Percentiles rank a stretch among this genome's conserved stretches.
These are phyloP conservation scores for Fusarium duplospermum DNA, from an alignment of 2,329 filamentous ascomycete genomes.

Conservation along the genomic window DNA sequence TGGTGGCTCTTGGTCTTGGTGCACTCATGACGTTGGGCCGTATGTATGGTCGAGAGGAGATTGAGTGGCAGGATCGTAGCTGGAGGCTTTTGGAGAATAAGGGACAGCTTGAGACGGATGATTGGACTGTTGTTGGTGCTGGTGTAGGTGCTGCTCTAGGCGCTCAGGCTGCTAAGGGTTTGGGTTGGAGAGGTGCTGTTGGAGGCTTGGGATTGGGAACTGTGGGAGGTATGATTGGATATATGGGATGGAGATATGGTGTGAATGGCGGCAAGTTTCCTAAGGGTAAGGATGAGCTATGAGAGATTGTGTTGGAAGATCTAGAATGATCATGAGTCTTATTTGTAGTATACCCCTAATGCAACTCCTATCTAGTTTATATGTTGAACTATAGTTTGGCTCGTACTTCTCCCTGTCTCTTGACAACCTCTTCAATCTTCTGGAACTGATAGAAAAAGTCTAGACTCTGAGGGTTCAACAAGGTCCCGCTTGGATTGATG, in stretches of 20 bases:
- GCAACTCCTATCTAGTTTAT: background rate
- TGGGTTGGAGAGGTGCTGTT: conserved; percentile 55
- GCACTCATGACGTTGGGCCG: conserved; percentile 56
- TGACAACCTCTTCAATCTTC: conserved; percentile 49
- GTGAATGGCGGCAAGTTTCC: conserved; percentile 57
- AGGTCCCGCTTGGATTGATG: conserved; percentile 80
- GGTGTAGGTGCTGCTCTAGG: conserved; percentile 50
- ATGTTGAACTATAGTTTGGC: conserved; percentile 46
- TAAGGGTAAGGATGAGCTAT: conserved; percentile 35
- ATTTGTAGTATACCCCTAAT: background rate
- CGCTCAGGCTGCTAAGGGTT: conserved; percentile 40
- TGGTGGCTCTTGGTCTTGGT: conserved; percentile 58
- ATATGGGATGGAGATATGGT: conserved; percentile 63
- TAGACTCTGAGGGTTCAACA: conserved; percentile 80
- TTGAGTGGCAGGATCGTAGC: conserved; percentile 73
- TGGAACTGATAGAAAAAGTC: conserved; percentile 82
- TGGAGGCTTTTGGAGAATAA: conserved; percentile 71
- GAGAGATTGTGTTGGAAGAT: background rate
- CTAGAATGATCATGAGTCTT: background rate
- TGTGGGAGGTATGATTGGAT: conserved; percentile 60
- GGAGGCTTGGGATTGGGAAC: conserved; percentile 62
- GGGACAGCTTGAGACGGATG: conserved; percentile 68
- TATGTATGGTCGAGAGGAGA: conserved; percentile 67
- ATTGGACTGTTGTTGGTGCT: conserved; percentile 63
- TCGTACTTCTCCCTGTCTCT: conserved; percentile 30